Percentiles rank a stretch among this genome's conserved stretches.
phyloP scores from a whole-genome alignment of 306 rosid genomes.

The Gleditsia sinensis region DNA sequence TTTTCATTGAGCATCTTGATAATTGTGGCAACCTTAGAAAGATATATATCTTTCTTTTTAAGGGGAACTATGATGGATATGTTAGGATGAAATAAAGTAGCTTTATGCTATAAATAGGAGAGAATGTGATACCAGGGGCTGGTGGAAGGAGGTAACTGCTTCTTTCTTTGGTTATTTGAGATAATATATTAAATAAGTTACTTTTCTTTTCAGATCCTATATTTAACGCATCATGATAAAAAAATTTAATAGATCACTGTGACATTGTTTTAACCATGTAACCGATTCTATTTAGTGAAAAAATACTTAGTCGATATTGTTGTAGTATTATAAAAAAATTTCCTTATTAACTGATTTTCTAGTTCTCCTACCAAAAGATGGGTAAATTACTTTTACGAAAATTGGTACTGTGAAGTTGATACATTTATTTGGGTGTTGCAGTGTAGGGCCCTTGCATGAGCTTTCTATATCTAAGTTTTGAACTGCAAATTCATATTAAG shows the following conservation, averaged over 20 bases:
- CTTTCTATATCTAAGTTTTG: conserved; percentile 7
- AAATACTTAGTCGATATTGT: too few relatives aligned
- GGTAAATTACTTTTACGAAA: background rate
- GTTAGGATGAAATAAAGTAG: background rate
- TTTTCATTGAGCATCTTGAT: too few relatives aligned
- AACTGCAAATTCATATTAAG: background rate
- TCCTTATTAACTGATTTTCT: background rate
- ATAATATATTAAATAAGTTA: background rate
- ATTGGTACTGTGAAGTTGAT: background rate
- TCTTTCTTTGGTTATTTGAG: conserved; percentile 1
- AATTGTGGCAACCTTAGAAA: background rate
- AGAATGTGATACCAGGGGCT: background rate
- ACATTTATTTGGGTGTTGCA: conserved; percentile 5
- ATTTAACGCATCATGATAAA: background rate
- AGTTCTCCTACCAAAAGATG: background rate
- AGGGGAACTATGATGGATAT: background rate
- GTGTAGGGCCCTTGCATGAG: background rate
- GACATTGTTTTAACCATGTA: too few relatives aligned
- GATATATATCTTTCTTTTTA: background rate
- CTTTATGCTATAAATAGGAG: background rate
- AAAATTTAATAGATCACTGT: too few relatives aligned
- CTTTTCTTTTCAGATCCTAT: background rate
- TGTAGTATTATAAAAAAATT: too few relatives aligned
- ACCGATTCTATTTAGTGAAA: too few relatives aligned
- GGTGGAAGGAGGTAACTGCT: conserved; percentile 3